Percentiles rank a stretch among this genome's conserved stretches.
Conservation (phyloP, 208 protist species). For the Acanthamoeba royreba region DNA sequence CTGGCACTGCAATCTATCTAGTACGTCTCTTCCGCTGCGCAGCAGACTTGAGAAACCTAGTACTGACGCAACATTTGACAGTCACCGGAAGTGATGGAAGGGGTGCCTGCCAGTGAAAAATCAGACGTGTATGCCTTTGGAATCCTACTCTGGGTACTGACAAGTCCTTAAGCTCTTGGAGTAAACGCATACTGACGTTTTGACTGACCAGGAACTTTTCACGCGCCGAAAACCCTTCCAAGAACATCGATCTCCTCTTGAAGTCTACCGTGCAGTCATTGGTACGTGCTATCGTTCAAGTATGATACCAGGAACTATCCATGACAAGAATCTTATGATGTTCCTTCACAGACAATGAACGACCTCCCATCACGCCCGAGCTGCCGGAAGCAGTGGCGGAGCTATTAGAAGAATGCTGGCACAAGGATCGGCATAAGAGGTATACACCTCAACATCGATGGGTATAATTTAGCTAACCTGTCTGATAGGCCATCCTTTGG, state of each 20-base stretch:
- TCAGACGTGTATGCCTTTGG: slow-evolving; percentile 3
- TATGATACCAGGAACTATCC: too few relatives aligned
- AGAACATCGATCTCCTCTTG: neutral
- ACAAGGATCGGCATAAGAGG: neutral
- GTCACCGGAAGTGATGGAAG: neutral
- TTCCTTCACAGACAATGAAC: neutral
- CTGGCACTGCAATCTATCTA: neutral
- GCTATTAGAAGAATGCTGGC: slow-evolving; percentile 3
- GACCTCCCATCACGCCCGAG: neutral
- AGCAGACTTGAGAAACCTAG: neutral
- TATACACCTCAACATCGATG: too few relatives aligned
- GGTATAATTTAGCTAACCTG: too few relatives aligned
- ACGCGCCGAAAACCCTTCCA: neutral
- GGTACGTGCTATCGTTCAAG: too few relatives aligned
- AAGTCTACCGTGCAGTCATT: neutral
- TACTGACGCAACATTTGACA: too few relatives aligned
- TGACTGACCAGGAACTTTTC: neutral
- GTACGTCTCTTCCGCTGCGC: neutral
- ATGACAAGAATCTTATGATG: too few relatives aligned
- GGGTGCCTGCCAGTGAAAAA: neutral
- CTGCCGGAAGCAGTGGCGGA: neutral
- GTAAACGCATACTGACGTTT: neutral
- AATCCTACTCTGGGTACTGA: neutral
- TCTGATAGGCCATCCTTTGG: neutral
- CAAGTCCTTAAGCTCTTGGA: too few relatives aligned